Base-by-base conservation (phyloP, 169 alveolate genomes). In the Plasmodium blacklocki region DNA sequence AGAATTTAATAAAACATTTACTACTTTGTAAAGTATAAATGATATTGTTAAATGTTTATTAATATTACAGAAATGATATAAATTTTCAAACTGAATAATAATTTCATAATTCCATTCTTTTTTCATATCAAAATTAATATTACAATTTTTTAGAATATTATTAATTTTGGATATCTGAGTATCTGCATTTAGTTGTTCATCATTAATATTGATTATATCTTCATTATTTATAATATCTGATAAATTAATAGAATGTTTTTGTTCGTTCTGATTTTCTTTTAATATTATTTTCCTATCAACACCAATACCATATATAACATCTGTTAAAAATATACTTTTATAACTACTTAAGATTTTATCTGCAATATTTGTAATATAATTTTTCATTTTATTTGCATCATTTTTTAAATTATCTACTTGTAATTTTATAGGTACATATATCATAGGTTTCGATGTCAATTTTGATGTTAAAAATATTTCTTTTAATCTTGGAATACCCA, bases 401-500 rank as follows among this genome's bases (percentile, higher is more conserved):
- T n/a, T 72, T 5, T 73, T 23, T 47, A 5, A 23, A 39, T 39
- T 39, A 39, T 39, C 47, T 0, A 39, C 47, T 1, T 78, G 78
- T 23, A 78, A 91, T 58, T 85, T 63, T 2, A 94, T 76, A 0
- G 96, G 95, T 1, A 92, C 95, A 29, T 94, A 91, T 52, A 94
- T 89, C 86, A 80, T 89, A n/a, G 96, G 96, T 47, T 93, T 93
- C 2, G 95, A 93, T 12, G 95, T 88, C 19, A 73, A 59, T 66
- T 96, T 96, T n/a, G 98, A 88, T 43, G 94, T 89, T 47, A 97
- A 98, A 75, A 99, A 93, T 64, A 99, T 96, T 94, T 99, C 99
- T 85, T 98, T 97, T 73, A 99, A 94, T 85, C 99, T 96, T 14
- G 99, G 99, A 56, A 99, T 98, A 88, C 99, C 99, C 89, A 99